A percentile compares a stretch with the other conserved stretches of the same genome.
Evolutionary conservation across 2,329 filamentous ascomycete genomes (phyloP).

Genomic region (Sporothrix humicola): DNA sequence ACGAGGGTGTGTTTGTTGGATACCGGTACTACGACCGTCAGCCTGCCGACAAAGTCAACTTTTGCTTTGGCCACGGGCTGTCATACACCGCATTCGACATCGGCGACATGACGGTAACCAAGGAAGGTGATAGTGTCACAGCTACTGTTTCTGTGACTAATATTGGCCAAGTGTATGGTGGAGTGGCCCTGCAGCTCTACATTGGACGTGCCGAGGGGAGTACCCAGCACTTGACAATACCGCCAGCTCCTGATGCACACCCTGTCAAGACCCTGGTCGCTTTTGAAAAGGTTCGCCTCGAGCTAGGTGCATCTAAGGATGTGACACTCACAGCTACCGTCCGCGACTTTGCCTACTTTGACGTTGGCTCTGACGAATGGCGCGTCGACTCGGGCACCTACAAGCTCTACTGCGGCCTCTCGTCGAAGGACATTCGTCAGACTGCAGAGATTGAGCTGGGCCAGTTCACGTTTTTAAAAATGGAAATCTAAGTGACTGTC

Average conservation of each 20-base stretch:
- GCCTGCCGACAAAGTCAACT: constrained; percentile 52
- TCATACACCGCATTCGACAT: constrained; percentile 73
- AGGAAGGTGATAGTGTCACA: not conserved
- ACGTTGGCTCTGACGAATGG: not conserved
- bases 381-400: not conserved
- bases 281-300: not conserved
- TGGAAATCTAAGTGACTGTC: no score
- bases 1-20: constrained; percentile 79
- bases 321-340: not conserved
- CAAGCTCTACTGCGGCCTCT: not conserved
- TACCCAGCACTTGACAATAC: no score
- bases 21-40: constrained; percentile 76
- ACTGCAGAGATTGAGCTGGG: no score
- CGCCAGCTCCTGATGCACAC: not conserved
- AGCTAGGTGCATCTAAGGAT: not conserved
- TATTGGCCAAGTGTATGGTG: not conserved
- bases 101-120: not conserved
- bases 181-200: not conserved
- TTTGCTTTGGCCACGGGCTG: constrained; percentile 79
- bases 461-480: no score
- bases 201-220: not conserved
- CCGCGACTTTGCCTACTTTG: constrained; percentile 3
- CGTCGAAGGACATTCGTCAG: not conserved
- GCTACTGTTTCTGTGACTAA: not conserved
- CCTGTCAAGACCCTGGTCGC: not conserved